Evolutionary conservation across 345 rosid species (phyloP), one percentile per base, ranked within the genome.

Genomic region (Melastoma malabathricum): DNA sequence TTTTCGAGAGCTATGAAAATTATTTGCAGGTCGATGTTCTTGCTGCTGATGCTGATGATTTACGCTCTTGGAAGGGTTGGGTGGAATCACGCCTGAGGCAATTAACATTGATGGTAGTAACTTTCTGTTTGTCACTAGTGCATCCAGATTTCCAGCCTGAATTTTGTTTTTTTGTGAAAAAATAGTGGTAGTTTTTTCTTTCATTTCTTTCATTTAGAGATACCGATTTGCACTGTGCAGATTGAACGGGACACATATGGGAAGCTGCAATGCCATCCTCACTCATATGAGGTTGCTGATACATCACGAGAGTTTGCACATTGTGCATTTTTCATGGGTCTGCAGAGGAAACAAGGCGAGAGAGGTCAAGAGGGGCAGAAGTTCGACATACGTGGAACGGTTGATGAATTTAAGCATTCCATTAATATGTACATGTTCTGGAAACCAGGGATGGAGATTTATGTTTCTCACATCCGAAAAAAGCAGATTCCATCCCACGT

Each of bases 1-100:
- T 82, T 73, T 82, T 82, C 53, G 79, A 75, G 46, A 70, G 74
- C 71, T 82, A 79, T 79, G 74, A 61, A 52, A 82, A 82, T 60
- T 82, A 82, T 65, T 70, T 82, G 60, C 81, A 79, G 65, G 81
- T 82, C 23, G 83, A 79, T 54, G 65, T 82, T 58, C 50, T 71
- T 63, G 90, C 83, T 38, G 71, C 67, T 5, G 68, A 79, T 72
- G 68, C 50, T 47, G 76, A 82, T 67, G 83, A 82, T 54, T 65
- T 82, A 73, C 78, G 72, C 16, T 56, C 76, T 31, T 82, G 86
- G 90, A 82, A 75, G 70, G 83, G 90, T 54, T 79, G 90, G 83
- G 90, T 82, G 41, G 86, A 82, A 69, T 82, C 90, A 13, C 72
- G 86, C 46, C 57, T 82, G 6, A 72, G 90, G 63, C 90, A 79